These are phyloP conservation scores for Gryganskiella cystojenkinii DNA, from an alignment of 192 early-diverging fungal species.

Conservation along the genomic window DNA sequence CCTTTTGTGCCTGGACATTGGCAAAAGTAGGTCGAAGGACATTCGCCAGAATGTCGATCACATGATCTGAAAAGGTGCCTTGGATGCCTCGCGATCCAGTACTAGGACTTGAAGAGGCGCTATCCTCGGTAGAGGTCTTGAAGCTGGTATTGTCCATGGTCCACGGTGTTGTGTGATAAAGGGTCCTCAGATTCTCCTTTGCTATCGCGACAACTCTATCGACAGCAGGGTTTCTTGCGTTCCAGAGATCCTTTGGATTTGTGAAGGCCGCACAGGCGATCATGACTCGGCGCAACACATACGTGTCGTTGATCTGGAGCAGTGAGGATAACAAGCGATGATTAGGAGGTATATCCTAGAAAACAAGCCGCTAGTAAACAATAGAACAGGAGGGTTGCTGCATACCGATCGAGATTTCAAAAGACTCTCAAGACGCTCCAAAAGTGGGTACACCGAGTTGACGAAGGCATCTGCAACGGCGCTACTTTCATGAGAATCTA, in stretches of 20 bases:
- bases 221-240: background rate
- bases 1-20: constrained; percentile 28
- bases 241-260: constrained; percentile 36
- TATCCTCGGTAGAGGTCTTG: background rate
- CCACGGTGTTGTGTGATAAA: constrained; percentile 31
- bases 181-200: constrained; percentile 10
- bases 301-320: constrained; percentile 32
- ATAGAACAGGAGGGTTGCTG: no score
- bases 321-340: background rate
- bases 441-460: no score
- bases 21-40: constrained; percentile 37
- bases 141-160: background rate
- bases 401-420: no score
- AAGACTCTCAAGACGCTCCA: no score
- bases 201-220: background rate
- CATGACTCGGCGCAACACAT: constrained; percentile 27
- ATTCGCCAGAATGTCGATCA: constrained; percentile 34
- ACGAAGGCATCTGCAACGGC: no score
- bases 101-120: background rate
- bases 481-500: no score
- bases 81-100: constrained; percentile 4
- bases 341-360: no score
- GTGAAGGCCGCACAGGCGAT: constrained; percentile 45
- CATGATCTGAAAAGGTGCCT: constrained; percentile 32
- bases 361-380: no score